Conservation (phyloP, 257 asterid species). For the Solanum piurae region DNA sequence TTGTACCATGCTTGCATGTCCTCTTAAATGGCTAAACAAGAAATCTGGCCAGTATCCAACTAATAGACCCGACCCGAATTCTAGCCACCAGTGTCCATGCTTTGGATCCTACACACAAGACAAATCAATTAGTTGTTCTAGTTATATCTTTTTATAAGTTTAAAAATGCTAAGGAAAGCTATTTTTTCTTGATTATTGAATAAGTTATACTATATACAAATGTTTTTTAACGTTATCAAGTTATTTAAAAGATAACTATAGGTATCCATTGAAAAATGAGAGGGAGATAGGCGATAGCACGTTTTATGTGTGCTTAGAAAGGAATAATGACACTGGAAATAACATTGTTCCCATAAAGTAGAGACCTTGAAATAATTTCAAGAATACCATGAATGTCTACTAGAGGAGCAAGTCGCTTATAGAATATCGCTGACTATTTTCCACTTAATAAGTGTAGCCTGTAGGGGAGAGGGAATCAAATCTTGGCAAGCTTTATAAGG, state of each 20-base stretch:
- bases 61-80: slow-evolving; percentile 68
- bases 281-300: background rate
- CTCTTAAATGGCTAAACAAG: slow-evolving; percentile 57
- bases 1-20: slow-evolving; percentile 84
- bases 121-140: background rate
- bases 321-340: background rate
- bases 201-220: background rate
- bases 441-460: background rate
- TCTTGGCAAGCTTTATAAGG: too few species aligned
- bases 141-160: background rate
- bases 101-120: slow-evolving; percentile 56
- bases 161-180: too few species aligned
- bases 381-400: background rate
- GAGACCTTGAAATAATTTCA: background rate
- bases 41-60: slow-evolving; percentile 87
- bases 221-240: background rate
- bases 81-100: slow-evolving; percentile 98
- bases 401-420: background rate
- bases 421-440: background rate
- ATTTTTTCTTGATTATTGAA: background rate
- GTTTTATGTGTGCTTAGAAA: too few species aligned
- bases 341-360: background rate
- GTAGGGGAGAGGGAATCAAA: background rate
- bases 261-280: background rate
- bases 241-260: background rate